Base-by-base conservation (phyloP, 2,329 filamentous ascomycete genomes). In the Diaporthe citrichinensis region DNA sequence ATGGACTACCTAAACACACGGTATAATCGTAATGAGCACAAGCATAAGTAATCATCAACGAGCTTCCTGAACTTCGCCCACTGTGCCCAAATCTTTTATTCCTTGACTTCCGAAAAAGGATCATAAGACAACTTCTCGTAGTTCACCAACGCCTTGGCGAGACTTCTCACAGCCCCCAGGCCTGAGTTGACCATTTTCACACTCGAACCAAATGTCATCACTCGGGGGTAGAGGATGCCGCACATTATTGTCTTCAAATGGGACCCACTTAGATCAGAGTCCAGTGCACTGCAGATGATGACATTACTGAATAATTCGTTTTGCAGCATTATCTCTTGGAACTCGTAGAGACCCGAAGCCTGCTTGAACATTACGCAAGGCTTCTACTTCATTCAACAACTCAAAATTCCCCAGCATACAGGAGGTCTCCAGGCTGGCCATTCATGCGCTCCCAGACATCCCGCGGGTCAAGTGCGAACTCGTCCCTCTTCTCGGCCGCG, bases 371-470 rank as follows among this genome's bases (percentile, higher is more conserved):
- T 28, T 20, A 23, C 20, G 28, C 28, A 34, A 23, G n/a, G 28
- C 25, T 31, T 25, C 68, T 41, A 1, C 15, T 25, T 36, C 25
- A 6, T n/a, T 12, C 8, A 4, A 36, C 10, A 14, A 1, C 10
- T 76, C 81, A 76, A 84, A 69, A 88, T 20, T 86, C 81, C 2
- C 87, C 87, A 1, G 87, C 87, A 55, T 88, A 86, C 0, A 89
- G 81, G 4, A 88, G 72, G n/a, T 88, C 87, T 0, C 80, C 82
- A 0, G 81, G 81, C 41, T 83, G 74, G 6, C 84, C 86, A 73
- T 89, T 89, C 81, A 88, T 85, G 3, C 77, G 74, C 14, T 86
- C 81, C 88, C 88, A 89, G n/a, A 89, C 41, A 0, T 82, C 79
- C 2, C 87, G 83, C 9, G 83, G 81, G 28, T 85, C 81, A n/a